Conservation (phyloP, 2,329 filamentous ascomycete genomes). For the Raffaelea deltoideospora region DNA sequence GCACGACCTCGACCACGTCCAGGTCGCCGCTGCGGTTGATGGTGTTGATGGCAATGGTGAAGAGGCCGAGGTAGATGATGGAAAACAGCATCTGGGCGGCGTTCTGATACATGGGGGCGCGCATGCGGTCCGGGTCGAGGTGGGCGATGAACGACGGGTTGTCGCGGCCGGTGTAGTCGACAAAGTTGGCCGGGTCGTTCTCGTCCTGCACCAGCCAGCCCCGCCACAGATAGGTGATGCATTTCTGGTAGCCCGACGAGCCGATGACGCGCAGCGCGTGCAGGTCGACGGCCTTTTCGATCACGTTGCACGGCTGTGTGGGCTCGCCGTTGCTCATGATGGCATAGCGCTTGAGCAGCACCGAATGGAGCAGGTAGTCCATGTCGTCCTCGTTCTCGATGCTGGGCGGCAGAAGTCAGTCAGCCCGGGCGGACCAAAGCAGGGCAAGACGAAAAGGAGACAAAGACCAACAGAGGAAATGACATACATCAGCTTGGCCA, state of each 20-base stretch:
- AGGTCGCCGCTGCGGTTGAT: constrained; percentile 76
- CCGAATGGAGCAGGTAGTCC: constrained; percentile 60
- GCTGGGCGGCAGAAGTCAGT: constrained; percentile 30
- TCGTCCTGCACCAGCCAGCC: constrained; percentile 97
- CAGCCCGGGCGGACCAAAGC: background rate
- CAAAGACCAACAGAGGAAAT: background rate
- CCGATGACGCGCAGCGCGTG: constrained; percentile 82
- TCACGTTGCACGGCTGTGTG: constrained; percentile 67
- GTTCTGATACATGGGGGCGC: constrained; percentile 86
- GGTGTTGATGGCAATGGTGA: constrained; percentile 85
- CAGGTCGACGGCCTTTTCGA: constrained; percentile 86
- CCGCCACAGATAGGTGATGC: constrained; percentile 80
- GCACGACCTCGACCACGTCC: constrained; percentile 65
- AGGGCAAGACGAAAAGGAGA: background rate
- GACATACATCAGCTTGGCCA: constrained; percentile 59
- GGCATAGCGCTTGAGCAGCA: constrained; percentile 81
- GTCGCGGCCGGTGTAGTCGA: constrained; percentile 72
- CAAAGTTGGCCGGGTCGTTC: constrained; percentile 73
- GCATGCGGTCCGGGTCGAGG: constrained; percentile 87
- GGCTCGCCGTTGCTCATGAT: constrained; percentile 57
- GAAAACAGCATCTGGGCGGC: constrained; percentile 74
- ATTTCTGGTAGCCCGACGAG: constrained; percentile 90
- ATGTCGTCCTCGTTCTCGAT: constrained; percentile 78
- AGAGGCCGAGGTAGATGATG: constrained; percentile 67
- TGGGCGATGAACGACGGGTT: constrained; percentile 66